Percentiles rank a stretch among this genome's conserved stretches.
Conservation (phyloP, 306 rosid genomes). For the Alnus rubra region DNA sequence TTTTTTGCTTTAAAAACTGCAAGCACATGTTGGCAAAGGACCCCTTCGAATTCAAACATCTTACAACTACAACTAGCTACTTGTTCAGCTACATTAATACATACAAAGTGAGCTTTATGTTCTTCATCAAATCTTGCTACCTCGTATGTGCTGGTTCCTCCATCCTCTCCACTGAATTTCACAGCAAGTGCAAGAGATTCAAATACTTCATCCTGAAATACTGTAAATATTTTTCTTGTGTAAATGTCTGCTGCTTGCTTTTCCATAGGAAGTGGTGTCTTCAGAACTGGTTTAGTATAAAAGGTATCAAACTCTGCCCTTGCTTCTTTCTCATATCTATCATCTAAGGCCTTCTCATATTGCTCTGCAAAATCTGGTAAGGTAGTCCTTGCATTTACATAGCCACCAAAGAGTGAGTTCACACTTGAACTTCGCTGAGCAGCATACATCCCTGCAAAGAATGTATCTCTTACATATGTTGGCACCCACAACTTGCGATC, state of each 20-base stretch:
- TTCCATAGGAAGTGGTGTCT: slow-evolving; percentile 23
- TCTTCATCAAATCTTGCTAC: slow-evolving; percentile 28
- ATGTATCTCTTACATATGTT: slow-evolving; percentile 1
- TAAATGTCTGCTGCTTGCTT: slow-evolving; percentile 26
- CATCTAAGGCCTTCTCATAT: slow-evolving; percentile 23
- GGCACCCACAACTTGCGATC: slow-evolving; percentile 26
- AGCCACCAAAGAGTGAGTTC: slow-evolving; percentile 23
- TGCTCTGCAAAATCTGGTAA: slow-evolving; percentile 22
- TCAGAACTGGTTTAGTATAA: slow-evolving; percentile 23
- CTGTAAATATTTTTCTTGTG: slow-evolving; percentile 14
- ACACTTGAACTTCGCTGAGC: slow-evolving; percentile 13
- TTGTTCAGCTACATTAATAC: slow-evolving; percentile 8
- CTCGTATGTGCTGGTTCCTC: slow-evolving; percentile 20
- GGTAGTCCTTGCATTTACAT: slow-evolving; percentile 29
- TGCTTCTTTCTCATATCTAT: slow-evolving; percentile 30
- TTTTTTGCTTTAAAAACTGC: slow-evolving; percentile 23
- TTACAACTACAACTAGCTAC: slow-evolving; percentile 28
- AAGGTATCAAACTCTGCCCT: slow-evolving; percentile 25
- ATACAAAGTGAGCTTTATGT: slow-evolving; percentile 7
- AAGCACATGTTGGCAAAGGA: slow-evolving; percentile 23
- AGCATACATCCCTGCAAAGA: slow-evolving; percentile 23
- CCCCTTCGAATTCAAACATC: slow-evolving; percentile 31
- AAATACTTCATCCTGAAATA: slow-evolving; percentile 29
- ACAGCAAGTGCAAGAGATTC: slow-evolving; percentile 23
- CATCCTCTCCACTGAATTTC: slow-evolving; percentile 10